Percentiles rank a stretch among this genome's conserved stretches.
phyloP scores from a whole-genome alignment of 768 basidiomycete genomes.

The Lactifluus piperatus region DNA sequence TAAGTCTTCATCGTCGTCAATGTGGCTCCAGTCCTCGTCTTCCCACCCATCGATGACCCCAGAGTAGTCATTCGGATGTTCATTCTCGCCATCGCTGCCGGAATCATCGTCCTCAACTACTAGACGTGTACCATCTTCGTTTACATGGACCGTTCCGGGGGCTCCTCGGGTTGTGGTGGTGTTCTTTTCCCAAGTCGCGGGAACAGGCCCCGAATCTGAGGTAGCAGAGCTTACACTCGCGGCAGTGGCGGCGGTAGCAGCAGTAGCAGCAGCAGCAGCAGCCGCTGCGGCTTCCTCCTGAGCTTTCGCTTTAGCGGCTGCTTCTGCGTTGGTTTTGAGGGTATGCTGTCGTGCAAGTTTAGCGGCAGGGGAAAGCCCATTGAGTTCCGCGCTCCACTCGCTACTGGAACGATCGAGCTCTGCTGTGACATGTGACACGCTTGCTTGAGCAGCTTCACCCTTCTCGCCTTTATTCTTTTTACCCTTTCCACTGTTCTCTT shows the following conservation, averaged over 20 bases:
- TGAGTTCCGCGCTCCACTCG: slow-evolving; percentile 44
- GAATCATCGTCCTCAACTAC: slow-evolving; percentile 64
- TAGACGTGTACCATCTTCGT: slow-evolving; percentile 58
- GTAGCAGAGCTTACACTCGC: slow-evolving; percentile 25
- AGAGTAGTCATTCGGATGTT: slow-evolving; percentile 30
- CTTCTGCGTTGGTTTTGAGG: slow-evolving; percentile 77
- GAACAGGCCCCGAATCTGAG: slow-evolving; percentile 27
- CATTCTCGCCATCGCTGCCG: slow-evolving; percentile 39
- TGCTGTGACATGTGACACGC: slow-evolving; percentile 74
- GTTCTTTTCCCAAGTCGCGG: slow-evolving; percentile 75
- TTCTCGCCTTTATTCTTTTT: slow-evolving; percentile 49
- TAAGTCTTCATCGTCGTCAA: slow-evolving; percentile 59
- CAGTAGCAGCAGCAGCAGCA: slow-evolving; percentile 24
- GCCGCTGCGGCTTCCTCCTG: slow-evolving; percentile 43
- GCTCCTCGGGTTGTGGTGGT: slow-evolving; percentile 53
- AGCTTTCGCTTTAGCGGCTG: slow-evolving; percentile 56
- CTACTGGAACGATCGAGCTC: slow-evolving; percentile 75
- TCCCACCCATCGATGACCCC: slow-evolving; percentile 53
- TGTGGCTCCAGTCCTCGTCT: slow-evolving; percentile 70
- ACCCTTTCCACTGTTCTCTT: slow-evolving; percentile 29
- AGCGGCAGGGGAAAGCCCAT: slow-evolving; percentile 83
- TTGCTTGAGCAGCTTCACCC: slow-evolving; percentile 54
- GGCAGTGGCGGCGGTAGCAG: slow-evolving; percentile 23
- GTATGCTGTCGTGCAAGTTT: slow-evolving; percentile 87
- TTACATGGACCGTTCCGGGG: slow-evolving; percentile 37